phyloP scores from a whole-genome alignment of 2,329 filamentous ascomycete species.

The Hypoxylon sp. region DNA sequence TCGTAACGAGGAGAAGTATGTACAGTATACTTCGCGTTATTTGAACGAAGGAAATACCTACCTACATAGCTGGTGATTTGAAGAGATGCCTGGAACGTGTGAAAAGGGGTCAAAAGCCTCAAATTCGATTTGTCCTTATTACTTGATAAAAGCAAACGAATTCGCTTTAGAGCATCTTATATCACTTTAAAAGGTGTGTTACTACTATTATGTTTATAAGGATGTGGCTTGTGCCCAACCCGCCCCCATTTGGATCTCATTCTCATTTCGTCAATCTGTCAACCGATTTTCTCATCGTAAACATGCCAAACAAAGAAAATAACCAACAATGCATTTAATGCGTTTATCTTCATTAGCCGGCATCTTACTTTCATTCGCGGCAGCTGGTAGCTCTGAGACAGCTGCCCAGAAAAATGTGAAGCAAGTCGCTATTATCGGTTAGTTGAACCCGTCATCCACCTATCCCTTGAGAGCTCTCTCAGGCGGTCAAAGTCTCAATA shows the following conservation, averaged over 20 bases:
- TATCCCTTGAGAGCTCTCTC: neutral
- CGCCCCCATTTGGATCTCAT: neutral
- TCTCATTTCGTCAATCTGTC: conserved; percentile 11
- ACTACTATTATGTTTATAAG: neutral
- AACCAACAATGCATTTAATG: conserved; percentile 30
- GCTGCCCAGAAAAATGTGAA: conserved; percentile 62
- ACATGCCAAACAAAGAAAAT: conserved; percentile 25
- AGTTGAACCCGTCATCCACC: conserved; percentile 38
- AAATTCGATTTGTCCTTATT: neutral
- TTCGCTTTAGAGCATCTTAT: neutral
- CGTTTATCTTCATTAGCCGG: conserved; percentile 61
- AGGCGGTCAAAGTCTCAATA: neutral
- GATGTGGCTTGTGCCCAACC: conserved; percentile 28
- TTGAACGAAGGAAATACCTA: neutral
- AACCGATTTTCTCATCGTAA: conserved; percentile 18
- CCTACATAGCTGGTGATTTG: neutral
- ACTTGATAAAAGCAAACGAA: neutral
- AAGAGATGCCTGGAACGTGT: neutral
- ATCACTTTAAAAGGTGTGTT: neutral
- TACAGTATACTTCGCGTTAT: neutral
- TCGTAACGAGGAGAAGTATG: neutral
- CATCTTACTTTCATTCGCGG: conserved; percentile 69
- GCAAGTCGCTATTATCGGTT: conserved; percentile 75
- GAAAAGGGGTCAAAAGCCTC: neutral
- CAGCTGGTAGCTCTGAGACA: conserved; percentile 60